These are phyloP conservation scores for Leucogyrophana mollusca DNA, from an alignment of 768 basidiomycete genomes.

Conservation along the genomic window DNA sequence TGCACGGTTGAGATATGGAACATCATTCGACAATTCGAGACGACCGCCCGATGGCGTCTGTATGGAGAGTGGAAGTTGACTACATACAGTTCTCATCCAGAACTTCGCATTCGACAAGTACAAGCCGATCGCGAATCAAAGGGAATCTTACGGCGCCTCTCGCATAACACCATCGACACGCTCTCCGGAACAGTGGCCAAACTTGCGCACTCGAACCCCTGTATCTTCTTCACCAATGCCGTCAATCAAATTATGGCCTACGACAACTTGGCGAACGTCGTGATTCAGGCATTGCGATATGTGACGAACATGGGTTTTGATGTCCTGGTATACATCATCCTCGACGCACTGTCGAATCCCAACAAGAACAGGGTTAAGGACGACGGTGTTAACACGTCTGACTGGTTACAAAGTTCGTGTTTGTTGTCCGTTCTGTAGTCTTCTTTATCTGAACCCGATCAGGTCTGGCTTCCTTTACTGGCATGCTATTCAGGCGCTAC, in stretches of 20 bases:
- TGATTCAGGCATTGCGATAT: conserved; percentile 86
- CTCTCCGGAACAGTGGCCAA: conserved; percentile 90
- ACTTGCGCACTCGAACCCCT: conserved; percentile 91
- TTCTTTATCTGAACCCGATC: conserved; percentile 17
- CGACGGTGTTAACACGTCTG: conserved; percentile 86
- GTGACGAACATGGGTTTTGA: conserved; percentile 94
- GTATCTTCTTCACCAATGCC: conserved; percentile 84
- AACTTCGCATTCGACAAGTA: conserved; percentile 74
- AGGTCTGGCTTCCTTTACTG: conserved; percentile 93
- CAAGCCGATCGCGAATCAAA: conserved; percentile 89
- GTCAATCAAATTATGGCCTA: conserved; percentile 96
- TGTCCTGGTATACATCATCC: conserved; percentile 81
- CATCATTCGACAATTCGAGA: conserved; percentile 77
- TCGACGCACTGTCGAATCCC: conserved; percentile 86
- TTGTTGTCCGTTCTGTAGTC: conserved; percentile 1
- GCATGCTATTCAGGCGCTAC: conserved; percentile 88
- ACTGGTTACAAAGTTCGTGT: conserved; percentile 88
- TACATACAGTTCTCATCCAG: conserved; percentile 72
- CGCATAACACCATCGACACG: conserved; percentile 78
- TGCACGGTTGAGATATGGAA: conserved; percentile 93
- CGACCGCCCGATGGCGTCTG: conserved; percentile 79
- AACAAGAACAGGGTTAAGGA: conserved; percentile 81
- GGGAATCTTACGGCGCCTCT: conserved; percentile 83
- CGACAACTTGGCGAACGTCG: conserved; percentile 86
- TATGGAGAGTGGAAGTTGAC: conserved; percentile 94